Base-by-base conservation (phyloP, 75 land plant genomes). In the Pinus tabuliformis region DNA sequence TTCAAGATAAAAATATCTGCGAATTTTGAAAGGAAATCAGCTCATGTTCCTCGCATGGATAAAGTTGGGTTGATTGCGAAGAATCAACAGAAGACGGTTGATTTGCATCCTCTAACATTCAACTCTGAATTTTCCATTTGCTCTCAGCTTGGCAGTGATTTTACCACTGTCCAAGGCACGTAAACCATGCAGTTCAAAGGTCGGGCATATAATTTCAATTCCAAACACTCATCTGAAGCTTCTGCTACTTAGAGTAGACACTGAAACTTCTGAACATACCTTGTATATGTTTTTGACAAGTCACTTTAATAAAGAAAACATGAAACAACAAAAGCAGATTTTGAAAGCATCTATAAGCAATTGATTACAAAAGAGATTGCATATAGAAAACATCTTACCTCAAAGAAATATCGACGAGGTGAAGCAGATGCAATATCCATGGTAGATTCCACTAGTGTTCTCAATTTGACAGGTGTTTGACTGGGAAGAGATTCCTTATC, bases 341-440 rank as follows among this genome's bases (percentile, higher is more conserved):
- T 68, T 13, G n/a, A 39, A 42, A 68, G 52, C 13, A 20, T 68
- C 24, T 68, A 14, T 64, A 37, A 13, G 36, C 33, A 36, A 37
- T 36, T 5, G 18, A 64, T 36, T 28, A 33, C 49, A 68, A 42
- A 6, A 68, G 42, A 68, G 13, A 68, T 21, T 7, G 14, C 49
- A 68, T 68, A 6, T 18, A 68, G 22, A 68, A 68, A 22, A 12
- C 49, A 68, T 63, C 83, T 83, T 81, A 83, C 99, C 95, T 96
- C 99, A 81, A 96, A 96, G 74, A 96, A 89, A 76, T 92, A 96
- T n/a, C 99, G 91, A 56, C 95, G 76, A 17, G 99, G 99, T 60
- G 99, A 90, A 61, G 99, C 99, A 49, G 99, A 96, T 62, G 91
- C 87, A 65, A 96, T 75, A 79, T 96, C 98, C 95, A 96, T 90